Conservation (phyloP, 2,329 filamentous ascomycete genomes). For the Biscogniauxia mediterranea region DNA sequence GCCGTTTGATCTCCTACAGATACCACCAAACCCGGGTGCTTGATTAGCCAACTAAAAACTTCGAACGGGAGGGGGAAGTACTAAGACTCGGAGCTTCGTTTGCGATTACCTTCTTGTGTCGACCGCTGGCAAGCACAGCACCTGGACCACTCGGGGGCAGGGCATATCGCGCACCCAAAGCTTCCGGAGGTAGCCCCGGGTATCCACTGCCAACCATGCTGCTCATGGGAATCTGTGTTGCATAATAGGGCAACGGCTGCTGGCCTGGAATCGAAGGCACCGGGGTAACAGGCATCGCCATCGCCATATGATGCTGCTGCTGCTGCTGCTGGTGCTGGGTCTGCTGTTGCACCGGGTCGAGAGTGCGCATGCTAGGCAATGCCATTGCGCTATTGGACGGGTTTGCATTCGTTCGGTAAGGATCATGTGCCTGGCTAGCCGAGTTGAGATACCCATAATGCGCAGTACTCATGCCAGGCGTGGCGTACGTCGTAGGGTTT, state of each 20-base stretch:
- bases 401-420: conserved; percentile 35
- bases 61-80: not conserved
- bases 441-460: conserved; percentile 32
- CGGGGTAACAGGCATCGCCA: conserved; percentile 37
- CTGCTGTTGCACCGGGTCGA: conserved; percentile 37
- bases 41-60: conserved; percentile 25
- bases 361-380: conserved; percentile 44
- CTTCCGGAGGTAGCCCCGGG: conserved; percentile 42
- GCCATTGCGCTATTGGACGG: conserved; percentile 35
- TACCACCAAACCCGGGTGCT: conserved; percentile 18
- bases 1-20: conserved; percentile 59
- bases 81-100: not conserved
- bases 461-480: conserved; percentile 26
- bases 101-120: conserved; percentile 55
- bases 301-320: conserved; percentile 36
- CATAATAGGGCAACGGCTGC: conserved; percentile 42
- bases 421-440: conserved; percentile 29
- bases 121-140: conserved; percentile 44
- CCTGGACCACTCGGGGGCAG: conserved; percentile 49
- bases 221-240: conserved; percentile 36
- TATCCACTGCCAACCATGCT: conserved; percentile 35
- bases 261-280: conserved; percentile 37
- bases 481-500: conserved; percentile 26
- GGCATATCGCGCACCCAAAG: conserved; percentile 43
- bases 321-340: conserved; percentile 13